Evolutionary conservation across 2,329 filamentous ascomycete species (phyloP).

Genomic region (Claviceps capensis): DNA sequence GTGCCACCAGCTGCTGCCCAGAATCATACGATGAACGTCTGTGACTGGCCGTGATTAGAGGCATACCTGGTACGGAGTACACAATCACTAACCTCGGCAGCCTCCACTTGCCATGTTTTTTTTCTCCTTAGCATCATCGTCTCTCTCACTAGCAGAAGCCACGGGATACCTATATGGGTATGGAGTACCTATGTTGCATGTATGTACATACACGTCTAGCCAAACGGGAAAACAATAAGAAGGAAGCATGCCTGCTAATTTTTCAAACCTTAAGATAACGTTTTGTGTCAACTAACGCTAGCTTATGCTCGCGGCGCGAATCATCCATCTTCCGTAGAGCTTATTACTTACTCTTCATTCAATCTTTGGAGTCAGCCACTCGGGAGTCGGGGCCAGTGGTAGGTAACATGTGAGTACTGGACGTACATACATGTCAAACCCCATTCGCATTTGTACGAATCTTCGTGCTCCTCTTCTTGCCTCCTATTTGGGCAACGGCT

Average conservation of each 20-base stretch:
- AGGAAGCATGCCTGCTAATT: not conserved
- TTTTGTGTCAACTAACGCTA: not conserved
- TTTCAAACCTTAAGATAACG: too few species aligned
- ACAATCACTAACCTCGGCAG: not conserved
- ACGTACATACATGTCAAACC: not conserved
- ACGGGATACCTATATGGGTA: too few species aligned
- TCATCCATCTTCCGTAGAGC: not conserved
- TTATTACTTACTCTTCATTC: not conserved
- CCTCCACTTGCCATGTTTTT: slow-evolving; percentile 1
- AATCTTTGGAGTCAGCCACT: too few species aligned
- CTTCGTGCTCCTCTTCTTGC: too few species aligned
- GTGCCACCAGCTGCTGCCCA: not conserved
- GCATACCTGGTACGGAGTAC: too few species aligned
- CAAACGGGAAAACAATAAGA: not conserved
- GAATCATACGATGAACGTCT: slow-evolving; percentile 4
- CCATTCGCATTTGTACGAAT: too few species aligned
- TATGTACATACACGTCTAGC: not conserved
- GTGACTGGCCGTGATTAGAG: not conserved
- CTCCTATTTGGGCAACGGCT: too few species aligned
- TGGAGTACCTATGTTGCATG: too few species aligned
- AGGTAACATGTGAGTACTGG: too few species aligned
- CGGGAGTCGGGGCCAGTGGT: too few species aligned
- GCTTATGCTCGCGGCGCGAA: not conserved
- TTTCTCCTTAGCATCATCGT: not conserved
- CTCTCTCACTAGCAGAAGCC: too few species aligned